A percentile compares a stretch with the other conserved stretches of the same genome.
Evolutionary conservation across 2,329 filamentous ascomycete species (phyloP).

Genomic region (Corniculantispora saksenae): DNA sequence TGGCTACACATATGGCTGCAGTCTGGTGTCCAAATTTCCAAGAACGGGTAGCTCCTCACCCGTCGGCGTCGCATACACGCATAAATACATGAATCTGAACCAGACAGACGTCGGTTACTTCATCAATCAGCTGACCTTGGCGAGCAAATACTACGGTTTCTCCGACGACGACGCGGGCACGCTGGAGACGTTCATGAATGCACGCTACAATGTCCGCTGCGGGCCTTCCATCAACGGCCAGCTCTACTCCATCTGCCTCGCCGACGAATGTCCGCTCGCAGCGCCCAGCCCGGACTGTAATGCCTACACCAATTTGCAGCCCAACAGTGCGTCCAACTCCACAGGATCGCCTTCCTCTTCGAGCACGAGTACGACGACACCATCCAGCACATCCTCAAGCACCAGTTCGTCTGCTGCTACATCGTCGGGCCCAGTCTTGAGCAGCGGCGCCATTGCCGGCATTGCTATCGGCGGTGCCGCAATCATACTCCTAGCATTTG

Average conservation of each 20-base stretch:
- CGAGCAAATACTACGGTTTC: conserved; percentile 30
- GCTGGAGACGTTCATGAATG: conserved; percentile 27
- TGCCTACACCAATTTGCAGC: conserved; percentile 27
- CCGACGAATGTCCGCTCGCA: conserved; percentile 30
- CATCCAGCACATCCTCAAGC: conserved; percentile 7
- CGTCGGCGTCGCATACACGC: conserved; percentile 31
- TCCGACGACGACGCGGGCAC: conserved; percentile 28
- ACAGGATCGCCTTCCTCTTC: neutral
- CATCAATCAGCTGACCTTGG: conserved; percentile 30
- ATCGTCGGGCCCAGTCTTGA: conserved; percentile 12
- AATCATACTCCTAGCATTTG: conserved; percentile 25
- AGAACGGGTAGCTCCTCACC: conserved; percentile 21
- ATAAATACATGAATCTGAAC: conserved; percentile 36
- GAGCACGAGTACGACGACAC: conserved; percentile 10
- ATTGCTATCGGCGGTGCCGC: conserved; percentile 29
- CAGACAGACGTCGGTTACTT: conserved; percentile 33
- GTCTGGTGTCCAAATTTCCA: conserved; percentile 22
- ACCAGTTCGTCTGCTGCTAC: neutral
- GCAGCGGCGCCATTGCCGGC: conserved; percentile 27
- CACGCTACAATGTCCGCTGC: conserved; percentile 32
- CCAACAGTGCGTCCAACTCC: conserved; percentile 19
- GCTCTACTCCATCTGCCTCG: conserved; percentile 31
- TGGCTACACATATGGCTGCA: conserved; percentile 30
- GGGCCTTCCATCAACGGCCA: conserved; percentile 26
- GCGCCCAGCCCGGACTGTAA: conserved; percentile 29